Conservation (phyloP, 495 filamentous ascomycete genomes). For the Aspergillus conjunctus region DNA sequence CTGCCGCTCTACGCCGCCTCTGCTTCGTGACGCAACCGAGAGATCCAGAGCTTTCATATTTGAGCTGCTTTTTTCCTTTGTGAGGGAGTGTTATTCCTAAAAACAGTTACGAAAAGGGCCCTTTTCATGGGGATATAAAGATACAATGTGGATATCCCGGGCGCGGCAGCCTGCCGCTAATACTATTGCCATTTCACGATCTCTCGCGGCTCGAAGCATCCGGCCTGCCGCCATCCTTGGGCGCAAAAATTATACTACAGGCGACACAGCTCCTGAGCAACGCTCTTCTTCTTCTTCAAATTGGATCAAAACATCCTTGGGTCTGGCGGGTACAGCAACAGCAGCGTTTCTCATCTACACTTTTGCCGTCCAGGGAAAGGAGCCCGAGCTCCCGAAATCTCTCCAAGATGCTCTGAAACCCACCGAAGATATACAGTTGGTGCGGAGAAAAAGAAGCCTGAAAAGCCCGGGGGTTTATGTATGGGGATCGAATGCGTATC, state of each 20-base stretch:
- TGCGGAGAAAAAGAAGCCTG: conserved; percentile 85
- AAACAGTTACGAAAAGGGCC: background rate
- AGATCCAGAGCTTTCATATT: conserved; percentile 27
- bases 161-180: conserved; percentile 31
- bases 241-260: conserved; percentile 35
- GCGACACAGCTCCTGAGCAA: conserved; percentile 21
- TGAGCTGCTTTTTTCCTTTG: background rate
- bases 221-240: conserved; percentile 29
- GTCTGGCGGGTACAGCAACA: conserved; percentile 39
- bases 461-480: conserved; percentile 88
- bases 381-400: conserved; percentile 27
- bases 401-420: conserved; percentile 31
- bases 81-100: background rate
- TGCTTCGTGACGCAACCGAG: conserved; percentile 37
- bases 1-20: conserved; percentile 42
- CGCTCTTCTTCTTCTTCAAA: conserved; percentile 24
- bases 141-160: conserved; percentile 37
- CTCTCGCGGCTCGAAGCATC: conserved; percentile 22
- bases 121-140: background rate
- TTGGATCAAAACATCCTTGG: conserved; percentile 42
- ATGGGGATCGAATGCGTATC: conserved; percentile 89
- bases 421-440: conserved; percentile 68
- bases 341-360: conserved; percentile 42
- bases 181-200: conserved; percentile 25
- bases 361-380: conserved; percentile 30